Percentiles rank a stretch among this genome's conserved stretches.
These are phyloP conservation scores for Pyrenophora graminea DNA, from an alignment of 2,329 filamentous ascomycete genomes.

Conservation along the genomic window DNA sequence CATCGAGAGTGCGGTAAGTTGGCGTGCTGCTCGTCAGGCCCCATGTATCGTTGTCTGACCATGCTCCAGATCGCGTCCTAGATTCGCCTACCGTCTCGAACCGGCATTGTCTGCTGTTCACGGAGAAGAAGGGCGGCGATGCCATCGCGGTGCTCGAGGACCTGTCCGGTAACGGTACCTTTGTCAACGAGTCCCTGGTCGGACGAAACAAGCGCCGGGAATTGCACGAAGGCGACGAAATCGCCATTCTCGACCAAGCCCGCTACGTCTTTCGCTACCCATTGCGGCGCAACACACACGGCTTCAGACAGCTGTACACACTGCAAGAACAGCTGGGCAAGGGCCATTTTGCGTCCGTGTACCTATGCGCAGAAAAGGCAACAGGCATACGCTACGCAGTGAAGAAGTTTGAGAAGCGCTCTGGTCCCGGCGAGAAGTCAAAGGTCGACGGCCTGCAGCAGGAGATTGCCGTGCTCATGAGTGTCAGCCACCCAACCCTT, in stretches of 20 bases:
- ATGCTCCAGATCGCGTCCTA: conserved; percentile 67
- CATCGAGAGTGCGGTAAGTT: conserved; percentile 89
- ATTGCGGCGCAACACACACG: conserved; percentile 60
- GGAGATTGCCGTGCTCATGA: conserved; percentile 95
- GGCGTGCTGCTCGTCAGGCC: conserved; percentile 5
- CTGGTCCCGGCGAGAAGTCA: conserved; percentile 78
- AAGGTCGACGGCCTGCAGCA: conserved; percentile 88
- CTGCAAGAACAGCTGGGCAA: conserved; percentile 86
- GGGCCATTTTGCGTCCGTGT: conserved; percentile 93
- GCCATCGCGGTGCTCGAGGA: conserved; percentile 81
- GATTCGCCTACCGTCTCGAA: conserved; percentile 84
- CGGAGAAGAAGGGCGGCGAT: conserved; percentile 62
- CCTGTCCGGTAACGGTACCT: conserved; percentile 93
- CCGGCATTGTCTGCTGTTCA: conserved; percentile 73
- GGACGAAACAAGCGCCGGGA: conserved; percentile 91
- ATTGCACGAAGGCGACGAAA: conserved; percentile 86
- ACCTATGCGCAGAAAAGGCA: conserved; percentile 83
- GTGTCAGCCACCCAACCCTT: conserved; percentile 92
- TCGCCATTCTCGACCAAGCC: conserved; percentile 81
- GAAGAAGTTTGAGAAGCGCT: conserved; percentile 89
- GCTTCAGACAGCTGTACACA: conserved; percentile 84
- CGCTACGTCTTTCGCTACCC: conserved; percentile 94
- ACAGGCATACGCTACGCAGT: conserved; percentile 85
- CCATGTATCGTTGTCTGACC: conserved; percentile 4
- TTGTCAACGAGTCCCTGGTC: conserved; percentile 87